Conservation (phyloP, 2,329 filamentous ascomycete species). For the Daldinia eschscholtzii region DNA sequence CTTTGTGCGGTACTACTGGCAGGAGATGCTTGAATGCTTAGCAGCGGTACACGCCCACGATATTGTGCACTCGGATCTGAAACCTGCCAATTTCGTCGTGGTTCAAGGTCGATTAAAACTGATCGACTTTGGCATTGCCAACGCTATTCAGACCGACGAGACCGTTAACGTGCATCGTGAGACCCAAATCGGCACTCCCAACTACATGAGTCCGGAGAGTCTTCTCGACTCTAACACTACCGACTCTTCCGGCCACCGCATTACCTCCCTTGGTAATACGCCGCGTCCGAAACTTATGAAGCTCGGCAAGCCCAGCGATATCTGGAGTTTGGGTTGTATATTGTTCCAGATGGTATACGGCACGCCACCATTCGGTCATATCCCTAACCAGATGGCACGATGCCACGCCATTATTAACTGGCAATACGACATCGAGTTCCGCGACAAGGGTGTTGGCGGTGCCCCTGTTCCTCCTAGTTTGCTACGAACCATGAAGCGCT, state of each 20-base stretch:
- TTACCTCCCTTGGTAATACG: conserved; percentile 51
- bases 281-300: conserved; percentile 83
- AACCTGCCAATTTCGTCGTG: conserved; percentile 96
- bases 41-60: conserved; percentile 88
- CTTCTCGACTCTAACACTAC: conserved; percentile 83
- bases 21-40: conserved; percentile 98
- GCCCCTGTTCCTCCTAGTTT: conserved; percentile 70
- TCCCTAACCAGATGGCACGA: conserved; percentile 85
- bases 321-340: conserved; percentile 97
- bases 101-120: conserved; percentile 92
- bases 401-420: conserved; percentile 90
- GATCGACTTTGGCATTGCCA: conserved; percentile 98
- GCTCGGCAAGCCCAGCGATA: conserved; percentile 92
- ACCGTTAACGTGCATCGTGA: conserved; percentile 98
- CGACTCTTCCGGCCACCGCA: conserved; percentile 56
- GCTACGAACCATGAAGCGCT: conserved; percentile 72
- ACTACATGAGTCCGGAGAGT: conserved; percentile 98
- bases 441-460: conserved; percentile 75
- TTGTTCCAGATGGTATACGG: conserved; percentile 98
- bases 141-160: conserved; percentile 94
- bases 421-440: conserved; percentile 79
- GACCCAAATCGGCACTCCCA: conserved; percentile 93
- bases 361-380: conserved; percentile 94
- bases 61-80: conserved; percentile 96
- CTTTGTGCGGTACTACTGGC: conserved; percentile 98